These are phyloP conservation scores for Colletotrichum sp. DNA, from an alignment of 2,329 filamentous ascomycete genomes.

Conservation along the genomic window DNA sequence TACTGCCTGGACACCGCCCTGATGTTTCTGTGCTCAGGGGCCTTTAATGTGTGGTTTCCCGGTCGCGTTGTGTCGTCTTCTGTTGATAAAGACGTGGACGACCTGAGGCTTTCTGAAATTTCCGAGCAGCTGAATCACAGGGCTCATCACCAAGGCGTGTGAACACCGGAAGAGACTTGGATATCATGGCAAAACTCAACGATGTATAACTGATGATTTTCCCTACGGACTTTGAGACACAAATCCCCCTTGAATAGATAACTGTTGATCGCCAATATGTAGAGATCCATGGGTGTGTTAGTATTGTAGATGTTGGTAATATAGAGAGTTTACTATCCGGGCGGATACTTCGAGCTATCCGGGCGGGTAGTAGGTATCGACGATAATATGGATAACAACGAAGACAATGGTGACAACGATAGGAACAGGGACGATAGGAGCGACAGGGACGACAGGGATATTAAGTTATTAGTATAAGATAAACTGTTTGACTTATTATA, in stretches of 20 bases:
- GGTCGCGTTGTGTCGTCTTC: neutral
- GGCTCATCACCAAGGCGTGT: neutral
- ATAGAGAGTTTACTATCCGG: neutral
- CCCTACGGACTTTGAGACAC: neutral
- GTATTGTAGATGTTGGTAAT: neutral
- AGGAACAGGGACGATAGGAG: no score
- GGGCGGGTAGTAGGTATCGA: no score
- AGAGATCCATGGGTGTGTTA: neutral
- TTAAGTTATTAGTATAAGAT: no score
- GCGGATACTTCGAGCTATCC: no score
- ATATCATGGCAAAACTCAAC: neutral
- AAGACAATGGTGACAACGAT: no score
- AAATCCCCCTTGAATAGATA: fast-evolving
- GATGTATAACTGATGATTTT: fast-evolving
- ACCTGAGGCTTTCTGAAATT: neutral
- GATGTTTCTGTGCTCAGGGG: neutral
- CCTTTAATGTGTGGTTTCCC: neutral
- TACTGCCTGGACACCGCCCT: neutral
- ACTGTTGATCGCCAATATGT: neutral
- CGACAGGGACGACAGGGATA: no score
- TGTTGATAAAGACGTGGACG: neutral
- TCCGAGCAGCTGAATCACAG: neutral
- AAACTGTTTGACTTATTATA: no score
- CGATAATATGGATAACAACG: no score
- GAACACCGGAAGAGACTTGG: neutral